Evolutionary conservation across 139 green algal genomes (phyloP).

Genomic region (Chlamydomonas sp.): DNA sequence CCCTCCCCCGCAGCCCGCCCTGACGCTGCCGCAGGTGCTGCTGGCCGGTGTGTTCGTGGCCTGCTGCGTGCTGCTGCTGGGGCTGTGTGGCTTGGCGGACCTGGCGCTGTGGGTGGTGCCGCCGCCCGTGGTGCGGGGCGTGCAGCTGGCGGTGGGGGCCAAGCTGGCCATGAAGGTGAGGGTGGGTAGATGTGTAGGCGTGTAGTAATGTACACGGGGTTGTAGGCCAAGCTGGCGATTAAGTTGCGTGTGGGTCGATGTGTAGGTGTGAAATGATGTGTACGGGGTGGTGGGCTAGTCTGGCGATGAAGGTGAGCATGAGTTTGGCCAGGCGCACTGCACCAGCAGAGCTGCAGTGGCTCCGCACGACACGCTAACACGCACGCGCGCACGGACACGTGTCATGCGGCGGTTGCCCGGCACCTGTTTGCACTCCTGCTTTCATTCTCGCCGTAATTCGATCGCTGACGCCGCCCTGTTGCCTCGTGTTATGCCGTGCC

Average conservation of each 20-base stretch:
- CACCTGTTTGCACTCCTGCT: too few relatives aligned
- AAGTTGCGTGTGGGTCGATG: too few relatives aligned
- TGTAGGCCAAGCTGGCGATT: too few relatives aligned
- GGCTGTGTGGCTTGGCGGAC: conserved; percentile 63
- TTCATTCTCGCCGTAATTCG: too few relatives aligned
- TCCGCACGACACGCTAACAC: not conserved
- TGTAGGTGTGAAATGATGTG: too few relatives aligned
- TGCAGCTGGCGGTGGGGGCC: conserved; percentile 81
- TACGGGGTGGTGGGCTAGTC: conserved; percentile 47
- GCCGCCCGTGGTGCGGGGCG: conserved; percentile 49
- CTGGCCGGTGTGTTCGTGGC: conserved; percentile 75
- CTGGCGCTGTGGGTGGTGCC: conserved; percentile 50
- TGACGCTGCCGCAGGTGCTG: conserved; percentile 62
- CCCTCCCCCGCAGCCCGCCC: not conserved
- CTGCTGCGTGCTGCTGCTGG: conserved; percentile 64
- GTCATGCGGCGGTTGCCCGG: too few relatives aligned
- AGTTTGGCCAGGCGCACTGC: too few relatives aligned
- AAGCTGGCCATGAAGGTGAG: conserved; percentile 71
- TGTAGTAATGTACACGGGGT: not conserved
- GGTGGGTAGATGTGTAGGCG: not conserved
- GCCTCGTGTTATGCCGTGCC: too few relatives aligned
- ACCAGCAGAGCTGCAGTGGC: too few relatives aligned
- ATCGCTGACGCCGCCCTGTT: too few relatives aligned
- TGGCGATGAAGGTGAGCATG: conserved; percentile 56
- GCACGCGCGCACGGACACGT: not conserved